Evolutionary conservation across 2,329 filamentous ascomycete genomes (phyloP).

Genomic region (Xylariaceae sp.): DNA sequence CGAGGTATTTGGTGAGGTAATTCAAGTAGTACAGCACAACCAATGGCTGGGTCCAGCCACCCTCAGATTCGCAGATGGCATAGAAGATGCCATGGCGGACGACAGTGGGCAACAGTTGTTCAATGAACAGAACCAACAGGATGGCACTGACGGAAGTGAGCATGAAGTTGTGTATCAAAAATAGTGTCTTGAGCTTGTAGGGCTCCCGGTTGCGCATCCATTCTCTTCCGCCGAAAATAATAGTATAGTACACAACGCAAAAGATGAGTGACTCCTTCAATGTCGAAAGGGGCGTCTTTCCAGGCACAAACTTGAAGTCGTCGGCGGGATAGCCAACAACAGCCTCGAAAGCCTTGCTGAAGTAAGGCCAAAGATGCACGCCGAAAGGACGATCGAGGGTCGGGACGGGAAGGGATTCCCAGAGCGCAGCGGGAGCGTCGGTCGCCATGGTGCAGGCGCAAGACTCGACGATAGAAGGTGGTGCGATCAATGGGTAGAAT

Average conservation of each 20-base stretch:
- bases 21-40: slow-evolving; percentile 97
- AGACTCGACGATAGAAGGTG: neutral
- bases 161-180: slow-evolving; percentile 96
- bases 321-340: slow-evolving; percentile 77
- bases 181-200: slow-evolving; percentile 81
- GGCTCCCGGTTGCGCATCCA: slow-evolving; percentile 83
- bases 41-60: slow-evolving; percentile 90
- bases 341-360: slow-evolving; percentile 77
- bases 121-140: slow-evolving; percentile 79
- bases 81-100: slow-evolving; percentile 80
- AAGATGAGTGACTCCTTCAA: slow-evolving; percentile 76
- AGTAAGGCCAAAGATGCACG: slow-evolving; percentile 87
- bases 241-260: slow-evolving; percentile 82
- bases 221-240: slow-evolving; percentile 91
- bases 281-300: slow-evolving; percentile 85
- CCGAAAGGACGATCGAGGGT: slow-evolving; percentile 91
- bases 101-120: slow-evolving; percentile 84
- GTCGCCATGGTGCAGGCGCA: slow-evolving; percentile 18
- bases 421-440: slow-evolving; percentile 38
- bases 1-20: slow-evolving; percentile 97
- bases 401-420: slow-evolving; percentile 61
- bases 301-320: slow-evolving; percentile 79
- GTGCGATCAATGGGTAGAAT: neutral
- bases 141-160: slow-evolving; percentile 79
- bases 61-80: slow-evolving; percentile 74